phyloP scores from a whole-genome alignment of 768 basidiomycete genomes.

The Termitomyces sp. region DNA sequence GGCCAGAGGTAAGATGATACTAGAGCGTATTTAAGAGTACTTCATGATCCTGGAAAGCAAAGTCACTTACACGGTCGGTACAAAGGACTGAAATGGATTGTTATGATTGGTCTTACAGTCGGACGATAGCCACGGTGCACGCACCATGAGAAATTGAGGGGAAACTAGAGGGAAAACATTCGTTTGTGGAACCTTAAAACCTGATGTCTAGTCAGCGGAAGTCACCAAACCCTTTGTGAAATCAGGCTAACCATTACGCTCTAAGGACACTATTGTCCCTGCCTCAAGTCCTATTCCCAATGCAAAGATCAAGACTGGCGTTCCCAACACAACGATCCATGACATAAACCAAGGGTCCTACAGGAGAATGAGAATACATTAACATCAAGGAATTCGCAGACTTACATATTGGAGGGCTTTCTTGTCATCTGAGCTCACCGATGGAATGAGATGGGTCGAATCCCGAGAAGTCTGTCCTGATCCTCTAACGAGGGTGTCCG shows the following conservation, averaged over 20 bases:
- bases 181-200: conserved; percentile 43
- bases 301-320: conserved; percentile 36
- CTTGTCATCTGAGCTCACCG: conserved; percentile 26
- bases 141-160: conserved; percentile 37
- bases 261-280: conserved; percentile 34
- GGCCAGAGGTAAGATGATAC: conserved; percentile 43
- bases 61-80: conserved; percentile 41
- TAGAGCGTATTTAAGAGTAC: conserved; percentile 10
- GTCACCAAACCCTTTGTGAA: background rate
- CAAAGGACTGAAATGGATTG: conserved; percentile 40
- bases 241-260: conserved; percentile 32
- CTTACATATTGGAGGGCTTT: conserved; percentile 40
- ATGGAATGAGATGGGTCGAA: conserved; percentile 44
- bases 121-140: conserved; percentile 5
- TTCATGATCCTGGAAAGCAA: background rate
- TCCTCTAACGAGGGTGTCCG: background rate
- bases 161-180: conserved; percentile 48
- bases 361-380: background rate
- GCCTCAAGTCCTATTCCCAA: conserved; percentile 44
- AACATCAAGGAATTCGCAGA: background rate
- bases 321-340: conserved; percentile 29
- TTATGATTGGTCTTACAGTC: background rate
- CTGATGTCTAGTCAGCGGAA: conserved; percentile 22
- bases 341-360: conserved; percentile 30
- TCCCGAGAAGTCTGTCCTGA: conserved; percentile 33